phyloP scores from a whole-genome alignment of 75 land plant species.

The Chamaecyparis obtusa region DNA sequence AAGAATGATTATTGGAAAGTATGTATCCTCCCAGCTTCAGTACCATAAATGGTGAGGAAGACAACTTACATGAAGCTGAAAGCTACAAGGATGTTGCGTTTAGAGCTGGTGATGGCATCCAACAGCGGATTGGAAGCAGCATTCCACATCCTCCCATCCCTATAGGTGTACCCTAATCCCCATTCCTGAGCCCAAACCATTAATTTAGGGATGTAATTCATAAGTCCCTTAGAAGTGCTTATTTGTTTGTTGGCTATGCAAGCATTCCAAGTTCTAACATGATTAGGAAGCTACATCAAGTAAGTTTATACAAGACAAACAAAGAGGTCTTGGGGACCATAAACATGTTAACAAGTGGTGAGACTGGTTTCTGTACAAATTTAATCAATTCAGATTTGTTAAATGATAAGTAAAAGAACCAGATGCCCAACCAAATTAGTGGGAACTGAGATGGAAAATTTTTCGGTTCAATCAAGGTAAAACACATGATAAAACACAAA shows the following conservation, averaged over 20 bases:
- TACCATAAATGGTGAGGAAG: not conserved
- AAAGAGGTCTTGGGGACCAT: not conserved
- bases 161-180: too few species aligned
- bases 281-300: too few species aligned
- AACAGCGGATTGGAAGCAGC: not conserved
- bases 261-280: not conserved
- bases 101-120: not conserved
- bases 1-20: not conserved
- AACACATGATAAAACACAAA: not conserved
- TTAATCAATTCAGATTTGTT: not conserved
- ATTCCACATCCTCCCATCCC: too few species aligned
- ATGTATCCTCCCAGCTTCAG: not conserved
- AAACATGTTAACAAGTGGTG: not conserved
- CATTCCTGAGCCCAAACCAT: too few species aligned
- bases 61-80: not conserved
- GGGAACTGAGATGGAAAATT: not conserved
- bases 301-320: not conserved
- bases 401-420: not conserved
- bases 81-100: not conserved
- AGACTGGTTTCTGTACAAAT: not conserved
- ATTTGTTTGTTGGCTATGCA: not conserved
- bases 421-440: not conserved
- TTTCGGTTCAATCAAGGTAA: too few species aligned
- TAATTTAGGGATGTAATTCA: too few species aligned
- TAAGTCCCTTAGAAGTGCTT: not conserved